Evolutionary conservation across 2,329 filamentous ascomycete species (phyloP).

Genomic region (Talaromyces verruculosus): DNA sequence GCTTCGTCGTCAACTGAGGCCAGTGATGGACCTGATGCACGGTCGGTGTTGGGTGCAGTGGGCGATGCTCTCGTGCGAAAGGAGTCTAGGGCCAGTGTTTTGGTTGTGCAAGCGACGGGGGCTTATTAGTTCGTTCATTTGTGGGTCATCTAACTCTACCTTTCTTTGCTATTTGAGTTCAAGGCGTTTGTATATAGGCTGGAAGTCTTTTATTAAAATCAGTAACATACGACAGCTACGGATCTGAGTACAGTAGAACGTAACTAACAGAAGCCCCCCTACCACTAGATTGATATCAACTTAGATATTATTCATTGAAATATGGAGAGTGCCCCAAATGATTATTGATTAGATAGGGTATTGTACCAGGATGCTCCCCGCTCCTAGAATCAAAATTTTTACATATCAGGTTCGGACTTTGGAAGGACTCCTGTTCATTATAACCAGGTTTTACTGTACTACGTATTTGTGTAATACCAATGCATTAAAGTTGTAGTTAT

Average conservation of each 20-base stretch:
- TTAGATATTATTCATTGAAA: too few relatives aligned
- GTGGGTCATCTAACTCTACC: not conserved
- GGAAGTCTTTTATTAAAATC: not conserved
- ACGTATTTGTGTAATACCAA: not conserved
- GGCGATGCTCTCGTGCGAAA: slow-evolving; percentile 50
- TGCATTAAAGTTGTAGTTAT: not conserved
- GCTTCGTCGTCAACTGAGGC: slow-evolving; percentile 13
- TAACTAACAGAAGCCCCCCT: not conserved
- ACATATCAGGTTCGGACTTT: too few relatives aligned
- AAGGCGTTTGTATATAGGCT: not conserved
- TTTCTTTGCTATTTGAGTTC: not conserved
- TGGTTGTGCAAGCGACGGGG: slow-evolving; percentile 63
- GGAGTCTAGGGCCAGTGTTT: slow-evolving; percentile 64
- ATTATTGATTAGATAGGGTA: too few relatives aligned
- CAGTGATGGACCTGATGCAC: slow-evolving; percentile 27
- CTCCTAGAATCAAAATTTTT: too few relatives aligned
- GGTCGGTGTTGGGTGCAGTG: slow-evolving; percentile 35
- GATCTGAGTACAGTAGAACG: not conserved
- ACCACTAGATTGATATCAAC: too few relatives aligned
- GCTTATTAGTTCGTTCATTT: not conserved
- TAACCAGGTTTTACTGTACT: not conserved
- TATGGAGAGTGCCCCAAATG: too few relatives aligned
- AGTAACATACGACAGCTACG: not conserved
- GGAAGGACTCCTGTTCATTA: not conserved
- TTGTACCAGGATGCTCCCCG: too few relatives aligned